Evolutionary conservation across 2,329 filamentous ascomycete genomes (phyloP).

Genomic region (Mollisiaceae sp.): DNA sequence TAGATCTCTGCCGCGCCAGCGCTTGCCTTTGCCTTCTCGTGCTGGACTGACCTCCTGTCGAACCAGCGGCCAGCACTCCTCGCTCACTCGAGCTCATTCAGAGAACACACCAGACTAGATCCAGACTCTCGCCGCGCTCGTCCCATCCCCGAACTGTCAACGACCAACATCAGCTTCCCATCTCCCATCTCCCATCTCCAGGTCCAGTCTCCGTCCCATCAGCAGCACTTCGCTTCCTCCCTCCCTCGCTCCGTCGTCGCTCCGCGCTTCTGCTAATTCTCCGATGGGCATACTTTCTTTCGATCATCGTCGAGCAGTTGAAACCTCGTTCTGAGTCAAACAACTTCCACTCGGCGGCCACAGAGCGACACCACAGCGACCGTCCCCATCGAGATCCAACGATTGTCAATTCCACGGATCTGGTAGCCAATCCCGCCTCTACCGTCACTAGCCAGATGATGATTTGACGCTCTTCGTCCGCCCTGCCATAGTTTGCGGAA

Average conservation of each 20-base stretch:
- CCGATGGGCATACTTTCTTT: not conserved
- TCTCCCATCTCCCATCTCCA: not conserved
- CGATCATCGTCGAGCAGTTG: not conserved
- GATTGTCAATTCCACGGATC: not conserved
- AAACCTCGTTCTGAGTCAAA: not conserved
- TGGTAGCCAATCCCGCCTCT: not conserved
- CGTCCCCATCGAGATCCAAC: slow-evolving; percentile 2
- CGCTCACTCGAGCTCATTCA: not conserved
- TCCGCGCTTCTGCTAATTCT: slow-evolving; percentile 6
- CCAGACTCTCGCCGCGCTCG: not conserved
- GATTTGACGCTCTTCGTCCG: not conserved
- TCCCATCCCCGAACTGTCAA: too few relatives aligned
- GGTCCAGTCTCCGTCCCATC: not conserved
- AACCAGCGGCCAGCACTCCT: not conserved
- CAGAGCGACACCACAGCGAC: not conserved
- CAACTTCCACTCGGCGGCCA: not conserved
- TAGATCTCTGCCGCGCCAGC: not conserved
- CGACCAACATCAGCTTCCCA: not conserved
- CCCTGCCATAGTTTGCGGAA: not conserved
- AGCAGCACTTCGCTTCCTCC: not conserved
- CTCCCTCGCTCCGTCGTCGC: too few relatives aligned
- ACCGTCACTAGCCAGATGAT: not conserved
- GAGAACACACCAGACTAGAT: not conserved
- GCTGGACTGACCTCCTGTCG: too few relatives aligned
- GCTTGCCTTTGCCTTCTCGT: not conserved